Evolutionary conservation across 257 asterid genomes (phyloP).

Genomic region (Solanum chiquidenum): DNA sequence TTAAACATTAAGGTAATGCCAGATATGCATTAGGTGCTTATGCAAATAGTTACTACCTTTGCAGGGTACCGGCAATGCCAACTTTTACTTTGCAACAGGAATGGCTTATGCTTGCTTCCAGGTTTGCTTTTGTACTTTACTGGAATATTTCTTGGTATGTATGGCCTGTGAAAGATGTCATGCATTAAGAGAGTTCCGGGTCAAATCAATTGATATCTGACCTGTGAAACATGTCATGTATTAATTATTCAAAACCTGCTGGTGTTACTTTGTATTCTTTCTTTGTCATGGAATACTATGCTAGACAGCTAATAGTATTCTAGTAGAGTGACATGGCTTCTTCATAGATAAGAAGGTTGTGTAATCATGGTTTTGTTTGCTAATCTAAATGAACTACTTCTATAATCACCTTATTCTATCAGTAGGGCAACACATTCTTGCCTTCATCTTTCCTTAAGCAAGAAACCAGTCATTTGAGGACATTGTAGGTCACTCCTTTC

Average conservation of each 20-base stretch:
- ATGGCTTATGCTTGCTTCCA: conserved; percentile 93
- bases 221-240: background rate
- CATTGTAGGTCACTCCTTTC: background rate
- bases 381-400: background rate
- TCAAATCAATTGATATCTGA: background rate
- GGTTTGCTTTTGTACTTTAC: conserved; percentile 27
- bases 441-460: background rate
- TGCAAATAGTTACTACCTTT: background rate
- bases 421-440: background rate
- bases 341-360: background rate
- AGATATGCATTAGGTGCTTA: background rate
- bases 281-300: background rate
- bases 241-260: background rate
- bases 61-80: conserved; percentile 99
- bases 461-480: background rate
- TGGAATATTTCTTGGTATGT: background rate
- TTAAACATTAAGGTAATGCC: background rate
- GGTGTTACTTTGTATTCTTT: background rate
- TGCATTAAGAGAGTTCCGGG: background rate
- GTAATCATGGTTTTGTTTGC: background rate
- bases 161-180: background rate
- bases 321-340: background rate
- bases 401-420: background rate
- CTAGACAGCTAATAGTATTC: background rate
- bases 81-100: conserved; percentile 92